Evolutionary conservation across 208 protist genomes (phyloP).

Genomic region (Crithidia fasciculata): DNA sequence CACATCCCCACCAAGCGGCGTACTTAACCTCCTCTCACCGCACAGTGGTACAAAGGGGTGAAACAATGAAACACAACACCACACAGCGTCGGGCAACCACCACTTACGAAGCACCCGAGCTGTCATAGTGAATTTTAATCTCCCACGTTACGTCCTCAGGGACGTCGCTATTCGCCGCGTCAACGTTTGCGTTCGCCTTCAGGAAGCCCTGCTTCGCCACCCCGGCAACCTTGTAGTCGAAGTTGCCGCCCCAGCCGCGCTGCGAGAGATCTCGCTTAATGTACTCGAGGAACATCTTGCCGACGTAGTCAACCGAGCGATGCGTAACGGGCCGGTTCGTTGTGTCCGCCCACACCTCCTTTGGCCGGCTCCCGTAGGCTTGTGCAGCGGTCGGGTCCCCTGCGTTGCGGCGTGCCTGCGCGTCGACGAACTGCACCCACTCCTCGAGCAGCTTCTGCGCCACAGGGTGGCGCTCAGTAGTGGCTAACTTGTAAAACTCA

Average conservation of each 20-base stretch:
- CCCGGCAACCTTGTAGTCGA: slow-evolving; percentile 85
- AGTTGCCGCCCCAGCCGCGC: slow-evolving; percentile 81
- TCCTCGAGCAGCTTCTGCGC: slow-evolving; percentile 69
- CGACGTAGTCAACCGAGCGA: slow-evolving; percentile 79
- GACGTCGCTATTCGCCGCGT: slow-evolving; percentile 43
- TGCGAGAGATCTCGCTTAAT: slow-evolving; percentile 69
- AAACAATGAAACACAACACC: not conserved
- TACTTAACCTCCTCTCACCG: too few relatives aligned
- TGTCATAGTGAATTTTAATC: slow-evolving; percentile 83
- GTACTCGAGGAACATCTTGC: slow-evolving; percentile 86
- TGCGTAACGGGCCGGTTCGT: slow-evolving; percentile 57
- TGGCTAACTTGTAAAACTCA: slow-evolving; percentile 61
- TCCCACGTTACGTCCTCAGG: slow-evolving; percentile 65
- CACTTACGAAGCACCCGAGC: slow-evolving; percentile 24
- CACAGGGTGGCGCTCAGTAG: slow-evolving; percentile 64
- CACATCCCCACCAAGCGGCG: too few relatives aligned
- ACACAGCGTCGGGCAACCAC: not conserved
- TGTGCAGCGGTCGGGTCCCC: slow-evolving; percentile 34
- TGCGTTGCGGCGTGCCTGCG: slow-evolving; percentile 39
- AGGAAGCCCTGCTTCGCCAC: slow-evolving; percentile 76
- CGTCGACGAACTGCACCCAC: slow-evolving; percentile 69
- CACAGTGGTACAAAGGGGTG: too few relatives aligned
- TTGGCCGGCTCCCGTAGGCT: slow-evolving; percentile 34
- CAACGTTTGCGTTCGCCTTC: slow-evolving; percentile 67
- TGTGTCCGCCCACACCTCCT: slow-evolving; percentile 78